Evolutionary conservation across 2,329 filamentous ascomycete genomes (phyloP), one percentile per base, ranked within the genome.

Genomic region (Fusarium irregulare): DNA sequence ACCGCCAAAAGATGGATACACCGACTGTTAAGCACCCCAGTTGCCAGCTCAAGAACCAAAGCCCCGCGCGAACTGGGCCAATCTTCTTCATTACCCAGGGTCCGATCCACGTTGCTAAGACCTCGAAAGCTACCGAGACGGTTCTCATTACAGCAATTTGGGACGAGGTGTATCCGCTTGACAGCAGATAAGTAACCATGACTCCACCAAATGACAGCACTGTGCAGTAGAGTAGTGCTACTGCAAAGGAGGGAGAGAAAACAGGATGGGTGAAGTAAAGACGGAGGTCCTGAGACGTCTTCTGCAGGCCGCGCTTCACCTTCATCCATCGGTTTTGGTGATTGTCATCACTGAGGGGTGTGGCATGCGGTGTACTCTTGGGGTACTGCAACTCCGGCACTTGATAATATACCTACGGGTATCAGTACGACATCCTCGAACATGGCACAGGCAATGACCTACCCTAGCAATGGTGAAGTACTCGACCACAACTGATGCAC

Each of bases 31-130:
- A 79, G 70, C 85, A 89, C 4, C 81, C 60, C n/a, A 91, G 81
- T 75, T 93, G 91, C 87, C 89, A 92, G 58, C 86, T 89, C 12
- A 91, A 75, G 66, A 88, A 89, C 92, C 92, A 94, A 5, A 93
- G 82, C 0, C 91, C 92, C 0, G 86, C 84, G n/a, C 92, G 82
- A 10, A 92, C 81, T 2, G 85, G 80, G 0, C 89, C 88, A 41
- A 91, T 85, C 41, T 78, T 79, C 4, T 71, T 72, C 83, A 89
- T 89, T 16, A 90, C 75, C 57, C 80, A 78, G 0, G 89, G 89
- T 0, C 85, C 87, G 1, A 85, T 75, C 83, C 87, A 90, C 0
- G 90, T 92, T 0, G 89, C 88, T 10, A 81, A 80, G 4, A 92
- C 78, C 75, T 92, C 90, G 51, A 88, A 83, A 4, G 83, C 59